Base-by-base conservation (phyloP, 1,284 basidiomycete species). In the Sporisorium reilianum region DNA sequence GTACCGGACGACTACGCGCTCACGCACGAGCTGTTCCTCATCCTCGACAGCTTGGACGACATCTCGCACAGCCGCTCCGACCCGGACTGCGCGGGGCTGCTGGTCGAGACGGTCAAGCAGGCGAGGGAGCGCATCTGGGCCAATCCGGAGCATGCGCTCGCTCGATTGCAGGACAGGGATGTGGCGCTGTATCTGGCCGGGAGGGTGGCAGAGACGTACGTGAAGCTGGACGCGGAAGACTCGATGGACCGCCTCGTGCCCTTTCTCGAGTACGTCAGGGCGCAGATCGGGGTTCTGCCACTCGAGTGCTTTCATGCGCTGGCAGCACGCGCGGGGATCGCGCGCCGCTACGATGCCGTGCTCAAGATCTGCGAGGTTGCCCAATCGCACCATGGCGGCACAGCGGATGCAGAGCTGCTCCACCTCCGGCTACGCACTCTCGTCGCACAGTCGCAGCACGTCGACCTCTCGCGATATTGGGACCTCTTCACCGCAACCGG, bases 21-120 rank as follows among this genome's bases (percentile, higher is more conserved):
- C 11, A 30, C 36, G 14, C 63, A 69, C 34, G 65, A 74, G 36
- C 62, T 74, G 28, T 53, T 59, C 14, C 55, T 74, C 49, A 42
- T 74, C 12, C 58, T 74, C 26, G 70, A 74, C 44, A 74, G 63
- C 38, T 32, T 74, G 25, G 61, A 68, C 23, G 65, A 64, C 38
- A 59, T 69, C 23, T 22, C 40, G 0, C 58, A 60, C 22, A 64
- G 58, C 41, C 40, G n/a, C 7, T 36, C 50, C 8, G 70, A 74
- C 23, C 60, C 57, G 1, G 61, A 64, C 16, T 59, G 53, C 49
- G 55, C 28, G 20, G 45, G 51, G 3, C 8, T 64, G 10, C 38
- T 68, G 16, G 18, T n/a, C 36, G 61, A 68, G 45, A 55, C 70
- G 14, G 20, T 74, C 5, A 49, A 45, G 23, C 65, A 66, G 28